Base-by-base conservation (phyloP, 2,329 filamentous ascomycete species). In the Cytospora schulzeri region DNA sequence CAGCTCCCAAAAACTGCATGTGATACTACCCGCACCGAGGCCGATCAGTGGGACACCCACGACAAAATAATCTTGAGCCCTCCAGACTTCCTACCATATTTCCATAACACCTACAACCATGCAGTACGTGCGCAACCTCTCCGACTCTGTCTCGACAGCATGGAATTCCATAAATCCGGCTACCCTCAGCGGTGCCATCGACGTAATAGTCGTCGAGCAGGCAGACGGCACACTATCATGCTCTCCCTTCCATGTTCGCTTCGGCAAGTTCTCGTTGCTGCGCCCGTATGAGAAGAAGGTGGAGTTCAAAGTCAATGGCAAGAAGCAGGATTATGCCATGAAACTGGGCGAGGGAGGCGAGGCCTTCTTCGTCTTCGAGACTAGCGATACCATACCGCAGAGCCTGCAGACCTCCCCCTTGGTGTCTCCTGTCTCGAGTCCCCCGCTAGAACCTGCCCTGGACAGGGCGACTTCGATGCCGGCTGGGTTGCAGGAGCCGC, bases 81-180 rank as follows among this genome's bases (percentile, higher is more conserved):
- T 24, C 33, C 45, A 22, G 19, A 50, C 29, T 22, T 35, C 38
- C 14, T 33, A 35, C 29, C 22, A 29, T 48, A 29, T 28, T 56
- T 22, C 12, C 15, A 56, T 12, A n/a, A 50, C 60, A 28, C 11
- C 12, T 52, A 29, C 29, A 56, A 22, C 60, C 60, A 98, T 98
- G 95, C 93, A 98, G 84, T 98, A 98, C 91, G 93, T 98, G 71
- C 88, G 95, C 71, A 96, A 93, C 74, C 87, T 98, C 72, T 95
- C 92, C 78, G 93, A 93, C 76, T 96, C 93, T 60, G 94, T 99
- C 72, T 96, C 93, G 71, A 97, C 95, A 80, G 94, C 95, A 77
- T 99, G 95, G 95, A 99, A 99, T 79, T 97, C 93, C 29, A 96
- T 99, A 83, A 99, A 99, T 78, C 95, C 95, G 58, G 93, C 95